Conservation (phyloP, 192 early-diverging fungal species). For the Geranomyces variabilis region DNA sequence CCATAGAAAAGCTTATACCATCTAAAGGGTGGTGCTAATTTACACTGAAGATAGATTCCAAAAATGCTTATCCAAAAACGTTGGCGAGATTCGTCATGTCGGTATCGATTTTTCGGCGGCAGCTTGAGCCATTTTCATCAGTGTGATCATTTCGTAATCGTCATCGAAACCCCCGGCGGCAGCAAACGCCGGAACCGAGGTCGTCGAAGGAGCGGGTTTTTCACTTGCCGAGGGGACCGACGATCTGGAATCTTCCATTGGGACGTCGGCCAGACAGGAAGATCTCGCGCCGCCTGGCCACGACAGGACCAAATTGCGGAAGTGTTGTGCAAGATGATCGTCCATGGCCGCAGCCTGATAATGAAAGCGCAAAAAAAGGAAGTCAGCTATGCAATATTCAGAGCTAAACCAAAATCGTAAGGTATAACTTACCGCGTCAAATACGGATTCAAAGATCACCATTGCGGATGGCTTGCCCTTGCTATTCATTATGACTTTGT, state of each 20-base stretch:
- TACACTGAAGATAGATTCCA: no score
- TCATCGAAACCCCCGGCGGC: conserved; percentile 17
- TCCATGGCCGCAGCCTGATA: not conserved
- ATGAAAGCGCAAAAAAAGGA: not conserved
- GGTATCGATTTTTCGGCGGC: not conserved
- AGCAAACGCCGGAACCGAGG: no score
- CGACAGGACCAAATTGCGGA: conserved; percentile 1
- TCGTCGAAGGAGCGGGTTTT: no score
- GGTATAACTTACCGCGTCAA: conserved; percentile 15
- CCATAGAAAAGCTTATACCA: no score
- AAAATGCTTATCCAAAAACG: no score
- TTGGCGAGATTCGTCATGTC: no score
- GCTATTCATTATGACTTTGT: conserved; percentile 14
- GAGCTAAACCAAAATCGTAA: not conserved
- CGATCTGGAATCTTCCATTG: no score
- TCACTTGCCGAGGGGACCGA: no score
- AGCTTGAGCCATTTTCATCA: conserved; percentile 24
- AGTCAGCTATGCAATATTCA: not conserved
- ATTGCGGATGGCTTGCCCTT: conserved; percentile 29
- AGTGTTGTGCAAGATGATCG: not conserved
- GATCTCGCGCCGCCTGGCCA: conserved; percentile 22
- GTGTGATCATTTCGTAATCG: conserved; percentile 34
- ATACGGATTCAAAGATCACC: conserved; percentile 22
- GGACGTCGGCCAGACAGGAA: not conserved
- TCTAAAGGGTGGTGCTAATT: no score